phyloP scores from a whole-genome alignment of 2,329 filamentous ascomycete species.

The Neonectria punicea region DNA sequence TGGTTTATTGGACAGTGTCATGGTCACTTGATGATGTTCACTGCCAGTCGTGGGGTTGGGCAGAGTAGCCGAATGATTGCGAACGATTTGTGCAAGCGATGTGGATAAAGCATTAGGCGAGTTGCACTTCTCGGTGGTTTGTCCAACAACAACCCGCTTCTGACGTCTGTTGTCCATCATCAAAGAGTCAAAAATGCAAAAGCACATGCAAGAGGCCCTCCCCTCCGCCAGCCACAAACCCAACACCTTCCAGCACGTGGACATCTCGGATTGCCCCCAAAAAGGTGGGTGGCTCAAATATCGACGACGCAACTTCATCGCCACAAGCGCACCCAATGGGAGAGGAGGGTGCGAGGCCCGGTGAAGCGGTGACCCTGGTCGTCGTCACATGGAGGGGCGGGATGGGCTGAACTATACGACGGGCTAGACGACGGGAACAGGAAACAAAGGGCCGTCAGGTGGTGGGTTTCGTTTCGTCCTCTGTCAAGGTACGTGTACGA shows the following conservation, averaged over 20 bases:
- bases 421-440: not conserved
- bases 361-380: not conserved
- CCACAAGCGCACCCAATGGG: slow-evolving; percentile 18
- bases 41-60: slow-evolving; percentile 3
- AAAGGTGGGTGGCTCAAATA: slow-evolving; percentile 13
- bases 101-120: not conserved
- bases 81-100: not conserved
- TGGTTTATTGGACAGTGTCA: slow-evolving; percentile 9
- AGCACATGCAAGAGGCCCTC: not conserved
- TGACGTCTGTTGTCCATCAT: not conserved
- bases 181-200: not conserved
- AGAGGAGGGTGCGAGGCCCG: not conserved
- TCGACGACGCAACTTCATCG: slow-evolving; percentile 8
- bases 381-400: slow-evolving; percentile 19
- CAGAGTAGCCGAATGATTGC: slow-evolving; percentile 5
- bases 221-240: slow-evolving; percentile 2
- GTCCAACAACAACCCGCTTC: not conserved
- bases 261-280: not conserved
- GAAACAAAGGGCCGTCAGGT: not conserved
- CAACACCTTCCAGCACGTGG: slow-evolving; percentile 11
- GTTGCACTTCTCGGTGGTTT: not conserved
- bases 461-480: not conserved
- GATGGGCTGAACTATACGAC: not conserved
- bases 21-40: slow-evolving; percentile 14
- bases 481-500: too few relatives aligned